These are phyloP conservation scores for Ambispora gerdemannii DNA, from an alignment of 192 early-diverging fungal species.

Conservation along the genomic window DNA sequence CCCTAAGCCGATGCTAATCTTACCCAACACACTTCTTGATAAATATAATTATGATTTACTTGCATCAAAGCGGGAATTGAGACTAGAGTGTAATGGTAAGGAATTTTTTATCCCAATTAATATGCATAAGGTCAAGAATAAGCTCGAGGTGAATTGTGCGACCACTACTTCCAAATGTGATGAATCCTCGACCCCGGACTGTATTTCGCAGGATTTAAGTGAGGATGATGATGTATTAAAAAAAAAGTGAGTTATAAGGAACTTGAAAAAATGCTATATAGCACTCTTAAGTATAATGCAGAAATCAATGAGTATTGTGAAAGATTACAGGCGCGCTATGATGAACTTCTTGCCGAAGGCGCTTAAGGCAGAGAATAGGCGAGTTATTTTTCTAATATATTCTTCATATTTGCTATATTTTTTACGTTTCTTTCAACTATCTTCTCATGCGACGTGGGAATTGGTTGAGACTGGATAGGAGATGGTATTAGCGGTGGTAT, in stretches of 20 bases:
- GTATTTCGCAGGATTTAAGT: not conserved
- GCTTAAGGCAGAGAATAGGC: not conserved
- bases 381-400: not conserved
- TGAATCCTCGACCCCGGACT: not conserved
- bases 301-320: conserved; percentile 7
- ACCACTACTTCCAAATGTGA: not conserved
- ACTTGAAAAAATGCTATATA: conserved; percentile 3
- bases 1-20: conserved; percentile 3
- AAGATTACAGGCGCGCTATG: not conserved
- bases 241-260: conserved; percentile 10
- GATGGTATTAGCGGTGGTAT: not conserved
- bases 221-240: conserved; percentile 1
- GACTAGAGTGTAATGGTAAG: not conserved
- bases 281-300: not conserved
- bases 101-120: conserved; percentile 1
- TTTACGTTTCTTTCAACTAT: not conserved
- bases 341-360: not conserved
- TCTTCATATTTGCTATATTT: not conserved
- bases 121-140: too few species aligned
- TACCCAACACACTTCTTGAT: conserved; percentile 2
- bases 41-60: too few species aligned
- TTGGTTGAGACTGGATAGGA: conserved; percentile 8
- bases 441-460: not conserved
- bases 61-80: not conserved
- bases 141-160: too few species aligned